Evolutionary conservation across 148 eudicot species (phyloP).

Genomic region (Silene conica): DNA sequence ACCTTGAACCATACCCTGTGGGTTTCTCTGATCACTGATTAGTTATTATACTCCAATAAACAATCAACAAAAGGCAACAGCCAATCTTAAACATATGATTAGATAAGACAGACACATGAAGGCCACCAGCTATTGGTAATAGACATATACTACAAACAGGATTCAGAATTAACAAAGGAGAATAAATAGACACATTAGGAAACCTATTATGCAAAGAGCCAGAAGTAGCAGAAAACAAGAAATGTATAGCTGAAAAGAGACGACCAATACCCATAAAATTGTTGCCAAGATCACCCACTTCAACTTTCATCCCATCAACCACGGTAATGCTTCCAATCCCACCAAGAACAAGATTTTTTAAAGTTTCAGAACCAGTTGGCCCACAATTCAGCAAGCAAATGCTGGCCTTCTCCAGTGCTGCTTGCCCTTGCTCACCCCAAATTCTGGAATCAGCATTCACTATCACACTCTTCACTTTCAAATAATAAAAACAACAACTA

Average conservation of each 20-base stretch:
- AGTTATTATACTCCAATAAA: no score
- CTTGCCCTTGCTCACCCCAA: constrained; percentile 99
- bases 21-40: no score
- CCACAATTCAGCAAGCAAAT: constrained; percentile 93
- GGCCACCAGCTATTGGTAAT: not conserved
- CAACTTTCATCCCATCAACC: constrained; percentile 87
- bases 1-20: no score
- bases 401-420: constrained; percentile 89
- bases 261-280: constrained; percentile 71
- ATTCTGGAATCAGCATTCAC: constrained; percentile 49
- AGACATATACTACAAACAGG: not conserved
- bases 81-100: not conserved
- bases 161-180: not conserved
- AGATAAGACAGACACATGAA: not conserved
- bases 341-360: constrained; percentile 92
- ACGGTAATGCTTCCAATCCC: constrained; percentile 89
- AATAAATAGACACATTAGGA: not conserved
- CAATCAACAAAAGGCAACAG: no score
- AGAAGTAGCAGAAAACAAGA: not conserved
- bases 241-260: constrained; percentile 15
- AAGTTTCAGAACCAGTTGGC: constrained; percentile 89
- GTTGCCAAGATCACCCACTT: constrained; percentile 87
- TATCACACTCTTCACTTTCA: constrained; percentile 1
- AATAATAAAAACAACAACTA: not conserved
- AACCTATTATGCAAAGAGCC: not conserved